Evolutionary conservation across 306 rosid genomes (phyloP), one percentile per base, ranked within the genome.

Genomic region (Aeschynomene evenia): DNA sequence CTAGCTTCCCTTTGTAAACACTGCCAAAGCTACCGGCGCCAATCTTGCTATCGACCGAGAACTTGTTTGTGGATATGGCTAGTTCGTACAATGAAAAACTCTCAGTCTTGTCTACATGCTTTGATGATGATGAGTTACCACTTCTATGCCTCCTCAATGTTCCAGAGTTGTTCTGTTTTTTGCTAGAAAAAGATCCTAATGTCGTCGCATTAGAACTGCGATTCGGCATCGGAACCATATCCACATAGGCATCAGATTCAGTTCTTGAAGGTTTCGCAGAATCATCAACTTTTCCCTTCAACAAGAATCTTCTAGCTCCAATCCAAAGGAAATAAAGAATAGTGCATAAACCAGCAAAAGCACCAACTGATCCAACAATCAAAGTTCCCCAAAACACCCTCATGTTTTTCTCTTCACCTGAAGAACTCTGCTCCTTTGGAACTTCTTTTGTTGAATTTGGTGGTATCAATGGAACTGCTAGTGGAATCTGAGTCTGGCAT

Each of bases 11-110:
- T 63, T 29, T 79, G 83, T 82, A 82, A 45, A 82, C 86, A 31
- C 62, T n/a, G 7, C 86, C 84, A 39, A 78, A 82, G 51, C 87
- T 79, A 20, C 87, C 87, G 3, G 84, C 63, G 19, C 87, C 87
- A 2, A 79, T 72, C 61, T 79, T 75, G 14, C 72, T 71, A n/a
- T 2, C 29, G 3, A 39, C 0, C 21, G 84, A 83, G 81, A 79
- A 83, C 14, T 62, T 55, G 45, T 63, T 36, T 5, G 82, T 75
- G 54, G 79, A 79, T 6, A 43, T 11, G 21, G 72, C 79, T 9
- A 83, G 42, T 56, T 83, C 87, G 45, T 26, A 20, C 2, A 83
- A 62, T 11, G 81, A 22, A 63, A 75, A 83, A 28, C 55, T 63
- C 52, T 83, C 81, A 6, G 54, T 72, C 39, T 54, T 75, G 50